Evolutionary conservation across 352 stramenopile species (phyloP), one percentile per base, ranked within the genome.

Genomic region (Peronospora destructor): DNA sequence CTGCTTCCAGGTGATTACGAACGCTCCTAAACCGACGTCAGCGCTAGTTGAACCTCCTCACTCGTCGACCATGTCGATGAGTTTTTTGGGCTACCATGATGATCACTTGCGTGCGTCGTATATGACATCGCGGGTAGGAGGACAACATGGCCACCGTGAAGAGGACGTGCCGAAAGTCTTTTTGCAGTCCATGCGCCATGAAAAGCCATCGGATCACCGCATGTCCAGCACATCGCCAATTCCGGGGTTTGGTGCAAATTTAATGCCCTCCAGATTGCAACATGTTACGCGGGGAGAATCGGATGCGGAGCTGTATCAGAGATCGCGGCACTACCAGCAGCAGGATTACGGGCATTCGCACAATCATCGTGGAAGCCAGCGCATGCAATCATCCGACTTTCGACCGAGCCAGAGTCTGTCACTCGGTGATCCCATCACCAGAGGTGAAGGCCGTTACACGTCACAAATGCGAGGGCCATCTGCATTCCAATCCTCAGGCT

Each of bases 1-100:
- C 50, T 94, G 83, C 59, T 94, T 86, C 56, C 73, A 90, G 40
- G 28, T 68, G 35, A 83, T 94, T 50, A 87, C 82, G 21, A 75
- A 77, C n/a, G 77, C 68, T 4, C 61, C 71, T 7, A 78, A 85
- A 54, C 54, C 66, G 4, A 60, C 67, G 34, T 66, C 69, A 16
- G 66, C 73, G 1, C 51, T 87, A 8, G 54, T 76, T 7, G 68
- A 87, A 45, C 60, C 64, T 14, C 68, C 74, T 0, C 70, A 71
- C n/a, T 59, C 68, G 5, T 87, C 76, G 2, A 82, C 71, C 2
- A 64, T 70, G 52, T 61, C 68, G 30, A 56, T 84, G 37, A 87
- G 73, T 43, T 63, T 90, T 34, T 59, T 90, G 6, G 76, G 73
- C 3, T 87, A 87, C 39, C 60, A 71, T 53, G 79, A 90, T 10